Evolutionary conservation across 768 basidiomycete species (phyloP), one percentile per base, ranked within the genome.

Genomic region (Leccinum subgranulosum): DNA sequence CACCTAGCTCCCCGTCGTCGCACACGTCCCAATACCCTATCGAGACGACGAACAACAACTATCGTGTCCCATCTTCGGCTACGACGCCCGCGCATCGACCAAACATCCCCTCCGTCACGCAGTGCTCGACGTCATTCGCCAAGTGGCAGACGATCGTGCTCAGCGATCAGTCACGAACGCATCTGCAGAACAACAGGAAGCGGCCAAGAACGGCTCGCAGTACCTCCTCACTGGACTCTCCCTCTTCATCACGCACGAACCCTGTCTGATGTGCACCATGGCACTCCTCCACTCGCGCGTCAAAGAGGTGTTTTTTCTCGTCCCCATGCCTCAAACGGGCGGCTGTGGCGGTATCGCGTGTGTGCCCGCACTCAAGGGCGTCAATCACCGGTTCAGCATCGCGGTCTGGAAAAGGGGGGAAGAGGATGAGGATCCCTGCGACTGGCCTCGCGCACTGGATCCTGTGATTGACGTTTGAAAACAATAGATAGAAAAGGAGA

Each of bases 211-310:
- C 63, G 88, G 91, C 14, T 75, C 86, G 1, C 87, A 90, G 66
- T 99, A 99, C 73, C 86, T 98, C 46, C 79, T 98, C 25, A 98
- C 94, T 0, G 85, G 86, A 2, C 81, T 86, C 17, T 84, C 86
- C 1, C 77, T 98, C 25, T 98, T 98, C 76, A 84, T 85, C 53
- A 92, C 93, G 10, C 96, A 99, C 73, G 97, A 99, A 65, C 97
- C 97, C 0, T 99, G 97, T 64, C 82, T 99, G 56, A 94, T 98
- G 92, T 99, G 97, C 71, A 84, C 87, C 65, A 99, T 99, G 97
- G 92, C 94, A 2, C 75, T 98, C 21, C 76, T 97, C 6, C 97
- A 99, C 73, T 94, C 92, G 1, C 84, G 97, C n/a, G 92, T 98
- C 55, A 88, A 89, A 64, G 86, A 94, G 59, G 81, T 98, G 6